Conservation (phyloP, 2,329 filamentous ascomycete genomes). For the Aspergillus oerlinghausenensis region DNA sequence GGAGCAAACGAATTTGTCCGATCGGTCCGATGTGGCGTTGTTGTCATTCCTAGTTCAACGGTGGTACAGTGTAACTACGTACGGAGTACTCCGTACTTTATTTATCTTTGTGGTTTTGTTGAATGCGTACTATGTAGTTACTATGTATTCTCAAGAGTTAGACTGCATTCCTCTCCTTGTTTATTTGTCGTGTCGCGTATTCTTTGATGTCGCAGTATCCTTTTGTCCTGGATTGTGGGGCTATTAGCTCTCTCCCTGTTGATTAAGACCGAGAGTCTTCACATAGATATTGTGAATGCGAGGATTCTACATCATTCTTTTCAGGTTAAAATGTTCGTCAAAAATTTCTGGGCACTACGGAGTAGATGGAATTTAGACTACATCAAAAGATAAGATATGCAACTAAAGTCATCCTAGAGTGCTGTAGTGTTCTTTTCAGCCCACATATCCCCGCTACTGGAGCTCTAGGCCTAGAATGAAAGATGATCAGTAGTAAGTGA, state of each 20-base stretch:
- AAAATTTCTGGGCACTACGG: neutral
- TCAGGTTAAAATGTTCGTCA: neutral
- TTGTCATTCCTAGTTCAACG: neutral
- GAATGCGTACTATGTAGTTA: neutral
- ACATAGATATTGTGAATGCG: no score
- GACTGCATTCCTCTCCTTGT: neutral
- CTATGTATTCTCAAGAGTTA: neutral
- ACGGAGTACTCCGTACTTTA: no score
- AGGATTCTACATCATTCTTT: neutral
- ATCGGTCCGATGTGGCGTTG: neutral
- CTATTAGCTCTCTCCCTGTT: no score
- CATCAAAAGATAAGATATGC: no score
- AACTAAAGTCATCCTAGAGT: no score
- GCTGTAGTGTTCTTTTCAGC: no score
- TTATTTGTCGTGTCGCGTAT: neutral
- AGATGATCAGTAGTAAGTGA: no score
- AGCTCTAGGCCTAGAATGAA: no score
- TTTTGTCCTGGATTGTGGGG: neutral
- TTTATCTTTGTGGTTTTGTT: no score
- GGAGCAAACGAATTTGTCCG: neutral
- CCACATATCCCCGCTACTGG: no score
- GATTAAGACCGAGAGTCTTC: no score
- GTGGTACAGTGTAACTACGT: neutral
- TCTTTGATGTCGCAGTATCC: neutral
- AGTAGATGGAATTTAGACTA: neutral